Base-by-base conservation (phyloP, 2,329 filamentous ascomycete species). In the Biscogniauxia sp. region DNA sequence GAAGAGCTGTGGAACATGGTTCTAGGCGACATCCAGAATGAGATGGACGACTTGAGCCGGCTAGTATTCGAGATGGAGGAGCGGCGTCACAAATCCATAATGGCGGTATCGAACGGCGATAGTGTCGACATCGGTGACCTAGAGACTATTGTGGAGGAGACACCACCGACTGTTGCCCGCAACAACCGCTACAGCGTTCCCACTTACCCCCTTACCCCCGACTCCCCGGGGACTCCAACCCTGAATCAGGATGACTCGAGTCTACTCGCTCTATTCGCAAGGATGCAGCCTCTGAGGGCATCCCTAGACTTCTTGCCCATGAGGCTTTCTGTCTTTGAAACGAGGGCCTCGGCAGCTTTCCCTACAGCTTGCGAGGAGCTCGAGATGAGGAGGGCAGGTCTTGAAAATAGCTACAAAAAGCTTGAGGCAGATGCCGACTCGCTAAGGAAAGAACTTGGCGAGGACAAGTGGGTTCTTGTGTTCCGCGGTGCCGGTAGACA, bases 51-150 rank as follows among this genome's bases (percentile, higher is more conserved):
- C 52, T 81, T 96, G 17, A 87, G 85, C 70, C 84, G 90, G 49
- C 79, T 97, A 54, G 91, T 98, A 28, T 98, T 98, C 70, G 93
- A 98, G 76, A 97, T 98, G 93, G 95, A 99, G 75, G 95, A 98
- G 77, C 90, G 93, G 66, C 85, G 95, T 54, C 94, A 98, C 75
- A 89, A 89, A 74, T 90, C 88, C 53, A 82, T 92, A 64, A 82
- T 89, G 70, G 86, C 86, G 45, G 83, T 82, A 37, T 77, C 79
- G 26, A 78, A 77, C n/a, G 87, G 87, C 19, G 87, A 89, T 51
- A 83, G 85, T 7, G 82, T 82, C 73, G 94, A 98, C 72, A 90
- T 97, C 66, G 91, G 90, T 61, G 93, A 97, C 69, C 81, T 98
- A 26, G 92, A 96, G 71, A 97, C 91, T 0, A 97, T 98, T 59